phyloP scores from a whole-genome alignment of 2,329 filamentous ascomycete genomes.

The Colletotrichum somersetense region DNA sequence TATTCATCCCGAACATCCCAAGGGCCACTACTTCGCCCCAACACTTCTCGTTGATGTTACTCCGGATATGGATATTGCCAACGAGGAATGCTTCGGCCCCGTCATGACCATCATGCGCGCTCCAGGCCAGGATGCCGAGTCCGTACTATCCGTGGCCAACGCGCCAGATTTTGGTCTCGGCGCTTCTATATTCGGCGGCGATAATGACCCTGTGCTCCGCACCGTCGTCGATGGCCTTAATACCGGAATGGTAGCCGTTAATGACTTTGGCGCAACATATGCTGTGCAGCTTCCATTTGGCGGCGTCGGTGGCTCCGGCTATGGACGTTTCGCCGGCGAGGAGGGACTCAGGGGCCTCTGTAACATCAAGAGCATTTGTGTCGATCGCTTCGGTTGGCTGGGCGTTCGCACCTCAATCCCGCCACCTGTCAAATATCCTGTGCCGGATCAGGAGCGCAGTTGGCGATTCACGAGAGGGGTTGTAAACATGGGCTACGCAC shows the following conservation, averaged over 20 bases:
- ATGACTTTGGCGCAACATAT: slow-evolving; percentile 95
- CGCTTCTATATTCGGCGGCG: slow-evolving; percentile 85
- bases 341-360: slow-evolving; percentile 89
- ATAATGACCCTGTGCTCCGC: slow-evolving; percentile 69
- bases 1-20: slow-evolving; percentile 77
- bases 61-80: slow-evolving; percentile 85
- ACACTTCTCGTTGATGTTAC: slow-evolving; percentile 94
- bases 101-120: slow-evolving; percentile 89
- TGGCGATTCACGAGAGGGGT: slow-evolving; percentile 75
- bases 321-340: slow-evolving; percentile 91
- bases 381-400: slow-evolving; percentile 75
- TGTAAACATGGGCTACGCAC: slow-evolving; percentile 71
- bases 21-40: slow-evolving; percentile 91
- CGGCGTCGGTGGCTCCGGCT: slow-evolving; percentile 88
- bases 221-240: slow-evolving; percentile 76
- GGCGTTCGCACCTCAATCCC: slow-evolving; percentile 84
- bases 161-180: slow-evolving; percentile 88
- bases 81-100: slow-evolving; percentile 92
- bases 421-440: slow-evolving; percentile 82
- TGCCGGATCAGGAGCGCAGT: slow-evolving; percentile 72
- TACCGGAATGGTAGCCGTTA: slow-evolving; percentile 92
- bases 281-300: slow-evolving; percentile 96
- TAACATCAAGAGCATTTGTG: slow-evolving; percentile 88
- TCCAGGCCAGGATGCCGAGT: slow-evolving; percentile 65
- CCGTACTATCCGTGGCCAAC: slow-evolving; percentile 85